These are phyloP conservation scores for Balamuthia mandrillaris DNA, from an alignment of 208 protist species.

Conservation along the genomic window DNA sequence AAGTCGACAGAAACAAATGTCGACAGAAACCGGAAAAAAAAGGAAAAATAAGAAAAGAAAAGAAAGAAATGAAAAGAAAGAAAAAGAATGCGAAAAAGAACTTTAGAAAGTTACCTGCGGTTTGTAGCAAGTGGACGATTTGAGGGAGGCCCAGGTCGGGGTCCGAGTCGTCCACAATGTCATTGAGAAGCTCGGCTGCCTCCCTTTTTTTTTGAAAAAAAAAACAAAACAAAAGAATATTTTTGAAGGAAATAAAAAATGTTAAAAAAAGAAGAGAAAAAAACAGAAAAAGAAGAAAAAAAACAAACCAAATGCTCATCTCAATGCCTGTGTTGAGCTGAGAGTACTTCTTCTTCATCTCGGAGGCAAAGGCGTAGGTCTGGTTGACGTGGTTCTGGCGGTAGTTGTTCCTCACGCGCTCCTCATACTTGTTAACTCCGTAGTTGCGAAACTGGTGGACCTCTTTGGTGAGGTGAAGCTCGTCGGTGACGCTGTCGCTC, in stretches of 20 bases:
- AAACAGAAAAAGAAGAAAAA: neutral
- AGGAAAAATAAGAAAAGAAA: too few species aligned
- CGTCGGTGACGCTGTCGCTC: too few species aligned
- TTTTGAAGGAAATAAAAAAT: neutral
- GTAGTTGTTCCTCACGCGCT: constrained; percentile 30
- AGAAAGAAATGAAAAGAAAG: neutral
- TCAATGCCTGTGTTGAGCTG: neutral
- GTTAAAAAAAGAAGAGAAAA: neutral
- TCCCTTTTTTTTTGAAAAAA: constrained; percentile 23
- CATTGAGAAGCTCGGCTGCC: constrained; percentile 59
- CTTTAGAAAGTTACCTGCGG: constrained; percentile 33
- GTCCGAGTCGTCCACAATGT: constrained; percentile 53
- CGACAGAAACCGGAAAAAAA: too few species aligned
- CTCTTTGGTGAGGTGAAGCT: too few species aligned
- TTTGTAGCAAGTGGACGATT: constrained; percentile 64
- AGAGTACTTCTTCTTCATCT: neutral
- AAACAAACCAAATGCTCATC: constrained; percentile 46
- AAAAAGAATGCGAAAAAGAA: neutral
- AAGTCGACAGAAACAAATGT: too few species aligned
- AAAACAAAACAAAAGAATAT: neutral
- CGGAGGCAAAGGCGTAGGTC: constrained; percentile 28
- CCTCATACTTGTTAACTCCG: too few species aligned
- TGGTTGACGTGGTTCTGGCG: constrained; percentile 44
- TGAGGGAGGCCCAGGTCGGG: constrained; percentile 62
- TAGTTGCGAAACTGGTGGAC: too few species aligned